A percentile compares a stretch with the other conserved stretches of the same genome.
Conservation (phyloP, 2,329 filamentous ascomycete genomes). For the Beauveria brongniartii region DNA sequence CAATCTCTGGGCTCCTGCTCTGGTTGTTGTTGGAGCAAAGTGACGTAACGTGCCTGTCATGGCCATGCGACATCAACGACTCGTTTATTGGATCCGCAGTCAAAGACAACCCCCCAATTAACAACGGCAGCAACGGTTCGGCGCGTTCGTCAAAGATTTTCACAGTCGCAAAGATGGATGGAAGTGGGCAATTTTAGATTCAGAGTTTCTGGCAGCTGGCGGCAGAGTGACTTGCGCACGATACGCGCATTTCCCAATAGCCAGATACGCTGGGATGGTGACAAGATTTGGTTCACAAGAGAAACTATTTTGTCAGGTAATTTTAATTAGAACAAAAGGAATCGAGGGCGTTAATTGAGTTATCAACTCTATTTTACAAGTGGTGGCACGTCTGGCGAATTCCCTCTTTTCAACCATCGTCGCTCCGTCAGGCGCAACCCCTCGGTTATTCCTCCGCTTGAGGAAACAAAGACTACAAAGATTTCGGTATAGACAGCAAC, state of each 20-base stretch:
- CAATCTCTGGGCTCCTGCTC: not conserved
- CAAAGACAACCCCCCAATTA: too few species aligned
- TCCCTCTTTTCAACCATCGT: constrained; percentile 33
- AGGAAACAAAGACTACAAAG: constrained; percentile 36
- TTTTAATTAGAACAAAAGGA: constrained; percentile 41
- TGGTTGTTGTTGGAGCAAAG: not conserved
- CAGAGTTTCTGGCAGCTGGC: not conserved
- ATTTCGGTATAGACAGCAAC: constrained; percentile 40
- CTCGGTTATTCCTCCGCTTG: constrained; percentile 36
- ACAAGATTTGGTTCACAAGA: not conserved
- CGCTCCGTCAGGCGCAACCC: constrained; percentile 41
- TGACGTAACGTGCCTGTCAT: not conserved
- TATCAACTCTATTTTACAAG: constrained; percentile 57
- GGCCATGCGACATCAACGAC: not conserved
- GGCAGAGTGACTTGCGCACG: not conserved
- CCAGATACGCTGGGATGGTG: not conserved
- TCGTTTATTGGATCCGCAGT: not conserved
- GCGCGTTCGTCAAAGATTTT: not conserved
- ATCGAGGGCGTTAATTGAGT: constrained; percentile 54
- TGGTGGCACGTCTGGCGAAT: constrained; percentile 42
- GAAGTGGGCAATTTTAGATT: not conserved
- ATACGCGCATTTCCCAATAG: not conserved
- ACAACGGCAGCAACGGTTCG: not conserved
- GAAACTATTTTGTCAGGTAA: constrained; percentile 15
- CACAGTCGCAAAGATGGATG: not conserved